Base-by-base conservation (phyloP, 2,329 filamentous ascomycete genomes). In the Venturiaceae sp. region DNA sequence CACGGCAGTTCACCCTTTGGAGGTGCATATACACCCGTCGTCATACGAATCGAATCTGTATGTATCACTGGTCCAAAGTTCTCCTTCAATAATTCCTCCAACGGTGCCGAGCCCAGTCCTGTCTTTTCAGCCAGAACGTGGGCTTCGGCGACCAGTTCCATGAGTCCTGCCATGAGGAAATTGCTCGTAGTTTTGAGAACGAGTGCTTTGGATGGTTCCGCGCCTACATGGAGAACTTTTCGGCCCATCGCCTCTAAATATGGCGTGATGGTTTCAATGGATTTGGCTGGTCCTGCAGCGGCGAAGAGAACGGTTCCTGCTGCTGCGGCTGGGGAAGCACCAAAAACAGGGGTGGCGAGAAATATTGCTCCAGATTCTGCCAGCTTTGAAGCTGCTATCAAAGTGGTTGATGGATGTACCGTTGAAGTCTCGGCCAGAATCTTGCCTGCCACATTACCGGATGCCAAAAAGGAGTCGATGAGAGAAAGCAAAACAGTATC, bases 151-250 rank as follows among this genome's bases (percentile, higher is more conserved):
- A 81, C 68, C 0, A 79, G 65, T 56, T 77, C 74, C 75, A 78
- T 78, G 63, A 79, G 70, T 0, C 75, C 75, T 2, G 77, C 75
- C 0, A 76, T 78, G 13, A 80, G 69, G 52, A 77, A 76, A 58
- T 80, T 80, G 14, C 75, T 77, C 4, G 76, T 71, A 1, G 76
- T 79, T 62, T 81, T 81, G 36, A 81, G 67, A 28, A 80, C 65
- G 0, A 73, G 72, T 0, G 78, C 74, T 58, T 77, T 71, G 1
- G 67, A 66, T 1, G 77, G 73, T 28, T 77, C 73, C 26, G 71
- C 61, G 0, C 77, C 77, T 1, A 77, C 71, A 1, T 64, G 64
- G 4, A 81, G 75, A 0, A 78, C 67, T 0, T 66, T 69, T 3
- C 76, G 68, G 1, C 75, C 69, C 0, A 78, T 72, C 21, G 72